Base-by-base conservation (phyloP, 345 rosid genomes). In the Boechera divaricarpa region DNA sequence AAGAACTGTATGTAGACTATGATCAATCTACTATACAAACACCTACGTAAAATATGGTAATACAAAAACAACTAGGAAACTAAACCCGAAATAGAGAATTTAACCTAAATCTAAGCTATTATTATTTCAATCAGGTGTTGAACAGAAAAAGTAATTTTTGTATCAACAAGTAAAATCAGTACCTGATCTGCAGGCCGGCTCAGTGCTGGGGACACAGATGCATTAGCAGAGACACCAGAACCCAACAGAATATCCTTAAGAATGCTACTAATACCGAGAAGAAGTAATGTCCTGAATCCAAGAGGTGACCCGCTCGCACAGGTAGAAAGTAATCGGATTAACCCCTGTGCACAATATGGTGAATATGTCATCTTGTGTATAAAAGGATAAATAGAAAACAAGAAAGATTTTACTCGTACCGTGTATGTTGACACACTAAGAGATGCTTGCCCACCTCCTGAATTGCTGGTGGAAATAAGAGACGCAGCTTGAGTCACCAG, bases 121-220 rank as follows among this genome's bases (percentile, higher is more conserved):
- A 21, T 32, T 36, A 42, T 26, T 15, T 70, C 38, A 5, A 47
- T 48, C 28, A 55, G 39, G 45, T 28, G 58, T n/a, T 56, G 52
- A 47, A 69, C 35, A 57, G 12, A 33, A 41, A 15, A 24, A 13
- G 0, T 7, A 18, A 4, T 36, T 1, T 35, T 28, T 31, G 18
- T 15, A 31, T 51, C 41, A 26, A 63, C 33, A 75, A 13, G 55
- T 55, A 38, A 58, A 55, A 77, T 24, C 48, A n/a, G 60, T 77
- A 96, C 99, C 97, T 96, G 99, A 69, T 96, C 99, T 49, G 98
- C 87, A 28, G 99, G 99, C 80, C 98, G 87, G 82, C 91, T 86
- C 82, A 96, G 79, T 24, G 97, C 95, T 64, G 97, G 95, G 21
- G 99, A 87, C 53, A 92, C 93, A 60, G 97, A 89, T 61, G 88